A percentile compares a stretch with the other conserved stretches of the same genome.
Conservation (phyloP, 2,329 filamentous ascomycete species). For the Sclerotiophoma versabilis region DNA sequence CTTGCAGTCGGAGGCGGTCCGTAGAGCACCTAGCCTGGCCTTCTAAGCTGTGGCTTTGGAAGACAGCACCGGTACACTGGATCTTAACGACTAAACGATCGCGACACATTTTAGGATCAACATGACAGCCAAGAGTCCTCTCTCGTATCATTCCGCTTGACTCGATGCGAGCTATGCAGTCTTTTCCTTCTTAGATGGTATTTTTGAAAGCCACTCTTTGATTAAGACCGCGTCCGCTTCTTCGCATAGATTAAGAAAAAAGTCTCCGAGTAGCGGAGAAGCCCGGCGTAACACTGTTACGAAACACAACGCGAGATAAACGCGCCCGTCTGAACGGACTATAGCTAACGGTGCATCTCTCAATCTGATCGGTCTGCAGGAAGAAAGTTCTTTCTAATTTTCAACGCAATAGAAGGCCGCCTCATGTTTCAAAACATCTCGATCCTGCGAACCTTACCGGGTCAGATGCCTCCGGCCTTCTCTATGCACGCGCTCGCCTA, state of each 20-base stretch:
- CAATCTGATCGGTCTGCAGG: slow-evolving; percentile 9
- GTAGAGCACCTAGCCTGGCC: slow-evolving; percentile 3
- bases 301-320: background rate
- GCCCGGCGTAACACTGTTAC: slow-evolving; percentile 5
- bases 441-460: background rate
- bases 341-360: background rate
- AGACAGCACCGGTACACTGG: slow-evolving; percentile 5
- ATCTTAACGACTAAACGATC: slow-evolving; percentile 8
- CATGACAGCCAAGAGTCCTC: background rate
- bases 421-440: background rate
- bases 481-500: background rate
- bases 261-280: slow-evolving; percentile 8
- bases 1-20: slow-evolving; percentile 18
- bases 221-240: background rate
- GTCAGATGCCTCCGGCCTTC: background rate
- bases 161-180: slow-evolving; percentile 1
- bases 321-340: slow-evolving; percentile 7
- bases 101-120: background rate
- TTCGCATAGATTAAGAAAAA: background rate
- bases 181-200: background rate
- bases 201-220: background rate
- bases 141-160: background rate
- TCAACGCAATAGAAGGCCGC: background rate
- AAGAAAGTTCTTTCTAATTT: background rate
- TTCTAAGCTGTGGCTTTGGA: slow-evolving; percentile 18